phyloP scores from a whole-genome alignment of 805 yeast species.

The Nakazawaea pomicola region DNA sequence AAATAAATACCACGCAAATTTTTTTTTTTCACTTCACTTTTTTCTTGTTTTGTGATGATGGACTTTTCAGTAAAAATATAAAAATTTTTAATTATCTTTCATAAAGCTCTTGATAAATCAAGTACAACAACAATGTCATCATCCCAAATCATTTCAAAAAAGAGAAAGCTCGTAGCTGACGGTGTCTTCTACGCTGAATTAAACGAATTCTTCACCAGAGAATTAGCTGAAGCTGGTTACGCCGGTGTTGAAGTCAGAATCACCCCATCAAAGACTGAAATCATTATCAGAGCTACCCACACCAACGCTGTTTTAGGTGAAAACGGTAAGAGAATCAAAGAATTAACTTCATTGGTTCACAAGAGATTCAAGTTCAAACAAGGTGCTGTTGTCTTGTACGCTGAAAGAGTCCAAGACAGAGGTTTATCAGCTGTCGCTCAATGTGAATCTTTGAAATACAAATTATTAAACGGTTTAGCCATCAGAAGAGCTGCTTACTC shows the following conservation, averaged over 20 bases:
- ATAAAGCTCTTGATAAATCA: neutral
- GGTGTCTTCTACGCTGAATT: conserved; percentile 99
- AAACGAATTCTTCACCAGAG: conserved; percentile 99
- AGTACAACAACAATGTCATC: conserved; percentile 5
- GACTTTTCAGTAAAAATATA: too few species aligned
- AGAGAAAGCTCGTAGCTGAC: conserved; percentile 99
- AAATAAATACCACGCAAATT: neutral
- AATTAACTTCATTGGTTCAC: conserved; percentile 94
- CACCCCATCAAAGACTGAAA: conserved; percentile 97
- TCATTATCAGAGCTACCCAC: conserved; percentile 98
- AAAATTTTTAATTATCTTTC: neutral
- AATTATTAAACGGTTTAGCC: conserved; percentile 97
- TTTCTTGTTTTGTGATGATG: too few species aligned
- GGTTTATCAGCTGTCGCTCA: conserved; percentile 99
- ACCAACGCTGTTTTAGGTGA: conserved; percentile 98
- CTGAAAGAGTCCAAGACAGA: conserved; percentile 99
- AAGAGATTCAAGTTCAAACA: conserved; percentile 97
- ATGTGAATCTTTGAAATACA: conserved; percentile 98
- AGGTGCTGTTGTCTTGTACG: conserved; percentile 90
- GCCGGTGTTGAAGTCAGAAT: conserved; percentile 99
- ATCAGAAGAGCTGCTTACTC: conserved; percentile 99
- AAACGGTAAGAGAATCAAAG: conserved; percentile 99
- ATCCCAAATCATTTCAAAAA: conserved; percentile 68
- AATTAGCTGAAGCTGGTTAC: conserved; percentile 99
- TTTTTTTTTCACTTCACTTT: neutral